Percentiles rank a stretch among this genome's conserved stretches.
phyloP scores from a whole-genome alignment of 306 rosid genomes.

The Acacia crassicarpa region DNA sequence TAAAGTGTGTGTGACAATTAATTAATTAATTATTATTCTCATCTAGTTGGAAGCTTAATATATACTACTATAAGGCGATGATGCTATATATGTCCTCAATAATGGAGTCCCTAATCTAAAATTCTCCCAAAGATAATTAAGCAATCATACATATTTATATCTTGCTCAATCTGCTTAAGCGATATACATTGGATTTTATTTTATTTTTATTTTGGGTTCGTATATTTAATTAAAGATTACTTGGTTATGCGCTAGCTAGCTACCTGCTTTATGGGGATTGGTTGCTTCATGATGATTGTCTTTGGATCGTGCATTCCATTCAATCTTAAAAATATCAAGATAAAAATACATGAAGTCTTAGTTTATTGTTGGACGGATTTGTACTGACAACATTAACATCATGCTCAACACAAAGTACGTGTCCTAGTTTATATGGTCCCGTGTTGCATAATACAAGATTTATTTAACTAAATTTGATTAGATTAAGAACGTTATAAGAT shows the following conservation, averaged over 20 bases:
- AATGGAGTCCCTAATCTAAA: background rate
- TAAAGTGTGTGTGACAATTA: background rate
- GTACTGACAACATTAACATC: background rate
- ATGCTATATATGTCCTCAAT: background rate
- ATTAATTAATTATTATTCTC: background rate
- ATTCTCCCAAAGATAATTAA: background rate
- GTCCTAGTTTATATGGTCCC: background rate
- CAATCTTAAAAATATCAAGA: background rate
- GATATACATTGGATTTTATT: background rate
- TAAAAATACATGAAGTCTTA: background rate
- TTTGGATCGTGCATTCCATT: background rate
- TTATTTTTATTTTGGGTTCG: background rate
- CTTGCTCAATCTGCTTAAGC: background rate
- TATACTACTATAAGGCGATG: background rate
- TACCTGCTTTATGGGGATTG: slow-evolving; percentile 7
- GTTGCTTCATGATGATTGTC: background rate
- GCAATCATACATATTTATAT: background rate
- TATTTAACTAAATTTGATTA: too few species aligned
- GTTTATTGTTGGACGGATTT: background rate
- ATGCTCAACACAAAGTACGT: background rate
- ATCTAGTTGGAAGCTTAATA: background rate
- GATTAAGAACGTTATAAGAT: too few species aligned
- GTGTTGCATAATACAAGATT: too few species aligned
- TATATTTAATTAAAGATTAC: background rate
- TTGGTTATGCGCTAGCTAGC: background rate